Evolutionary conservation across 2,329 filamentous ascomycete genomes (phyloP).

Genomic region (Escovopsis sp.): DNA sequence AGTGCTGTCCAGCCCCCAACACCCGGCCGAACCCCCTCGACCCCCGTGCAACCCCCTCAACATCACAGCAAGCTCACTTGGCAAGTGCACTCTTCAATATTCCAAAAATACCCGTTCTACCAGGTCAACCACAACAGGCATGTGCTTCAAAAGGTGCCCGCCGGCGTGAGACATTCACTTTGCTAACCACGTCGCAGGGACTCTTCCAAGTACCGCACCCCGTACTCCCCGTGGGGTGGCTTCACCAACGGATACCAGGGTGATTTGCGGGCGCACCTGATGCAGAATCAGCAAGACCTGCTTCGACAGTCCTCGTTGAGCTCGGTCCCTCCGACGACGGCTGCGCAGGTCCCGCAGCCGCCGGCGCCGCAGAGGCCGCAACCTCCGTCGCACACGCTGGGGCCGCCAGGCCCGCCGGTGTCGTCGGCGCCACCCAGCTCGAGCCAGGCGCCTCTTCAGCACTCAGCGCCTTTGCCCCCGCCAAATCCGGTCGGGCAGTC

Average conservation of each 20-base stretch:
- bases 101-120: conserved; percentile 42
- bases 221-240: conserved; percentile 40
- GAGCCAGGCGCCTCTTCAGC: neutral
- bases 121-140: conserved; percentile 45
- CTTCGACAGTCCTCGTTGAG: conserved; percentile 12
- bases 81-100: conserved; percentile 25
- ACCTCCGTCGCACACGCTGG: neutral
- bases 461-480: neutral
- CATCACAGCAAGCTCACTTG: conserved; percentile 13
- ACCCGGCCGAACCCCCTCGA: neutral
- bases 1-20: too few species aligned
- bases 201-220: conserved; percentile 40
- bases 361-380: neutral
- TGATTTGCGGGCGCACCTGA: conserved; percentile 29
- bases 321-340: conserved; percentile 2
- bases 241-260: conserved; percentile 48
- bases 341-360: neutral
- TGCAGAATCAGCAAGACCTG: conserved; percentile 17
- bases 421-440: neutral
- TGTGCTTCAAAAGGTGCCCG: conserved; percentile 7
- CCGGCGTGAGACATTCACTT: neutral
- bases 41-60: neutral
- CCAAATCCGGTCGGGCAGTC: neutral
- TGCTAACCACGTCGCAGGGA: conserved; percentile 25
- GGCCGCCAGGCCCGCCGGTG: neutral